A percentile compares a stretch with the other conserved stretches of the same genome.
phyloP scores from a whole-genome alignment of 2,329 filamentous ascomycete genomes.

The Talaromyces rugulosus region DNA sequence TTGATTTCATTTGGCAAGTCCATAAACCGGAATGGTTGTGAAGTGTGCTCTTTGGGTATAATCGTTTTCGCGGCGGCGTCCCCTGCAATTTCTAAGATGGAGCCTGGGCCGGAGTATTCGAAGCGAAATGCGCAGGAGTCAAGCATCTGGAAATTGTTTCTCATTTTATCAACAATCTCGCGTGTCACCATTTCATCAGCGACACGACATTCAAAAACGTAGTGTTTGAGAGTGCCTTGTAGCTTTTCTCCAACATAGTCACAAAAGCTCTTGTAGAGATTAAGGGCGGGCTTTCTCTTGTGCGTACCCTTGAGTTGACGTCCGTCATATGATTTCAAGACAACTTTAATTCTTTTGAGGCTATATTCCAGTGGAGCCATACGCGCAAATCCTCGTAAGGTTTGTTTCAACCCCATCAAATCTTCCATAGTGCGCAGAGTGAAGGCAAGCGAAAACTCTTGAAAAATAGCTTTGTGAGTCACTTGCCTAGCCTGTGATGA shows the following conservation, averaged over 20 bases:
- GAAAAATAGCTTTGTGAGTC: conserved; percentile 16
- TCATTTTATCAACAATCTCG: not conserved
- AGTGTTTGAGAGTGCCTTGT: conserved; percentile 15
- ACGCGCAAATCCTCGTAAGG: conserved; percentile 2
- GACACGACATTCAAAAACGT: conserved; percentile 22
- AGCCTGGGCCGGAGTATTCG: not conserved
- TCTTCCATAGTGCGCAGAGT: conserved; percentile 15
- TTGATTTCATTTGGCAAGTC: conserved; percentile 25
- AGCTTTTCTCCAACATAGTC: conserved; percentile 11
- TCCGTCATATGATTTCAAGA: conserved; percentile 17
- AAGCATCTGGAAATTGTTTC: conserved; percentile 19
- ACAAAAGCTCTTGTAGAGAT: conserved; percentile 20
- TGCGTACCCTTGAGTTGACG: conserved; percentile 16
- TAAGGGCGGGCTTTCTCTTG: conserved; percentile 15
- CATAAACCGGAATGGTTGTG: conserved; percentile 17
- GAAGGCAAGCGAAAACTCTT: conserved; percentile 16
- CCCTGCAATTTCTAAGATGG: not conserved
- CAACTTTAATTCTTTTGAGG: conserved; percentile 1
- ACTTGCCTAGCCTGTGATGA: conserved; percentile 14
- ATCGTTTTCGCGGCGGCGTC: not conserved
- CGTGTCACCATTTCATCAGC: not conserved
- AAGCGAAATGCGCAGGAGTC: conserved; percentile 20
- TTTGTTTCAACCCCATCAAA: conserved; percentile 12
- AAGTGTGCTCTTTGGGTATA: not conserved
- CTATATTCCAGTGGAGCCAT: not conserved